Percentiles rank a stretch among this genome's conserved stretches.
phyloP scores from a whole-genome alignment of 164 flowering plant genomes.

The Macadamia tetraphylla region DNA sequence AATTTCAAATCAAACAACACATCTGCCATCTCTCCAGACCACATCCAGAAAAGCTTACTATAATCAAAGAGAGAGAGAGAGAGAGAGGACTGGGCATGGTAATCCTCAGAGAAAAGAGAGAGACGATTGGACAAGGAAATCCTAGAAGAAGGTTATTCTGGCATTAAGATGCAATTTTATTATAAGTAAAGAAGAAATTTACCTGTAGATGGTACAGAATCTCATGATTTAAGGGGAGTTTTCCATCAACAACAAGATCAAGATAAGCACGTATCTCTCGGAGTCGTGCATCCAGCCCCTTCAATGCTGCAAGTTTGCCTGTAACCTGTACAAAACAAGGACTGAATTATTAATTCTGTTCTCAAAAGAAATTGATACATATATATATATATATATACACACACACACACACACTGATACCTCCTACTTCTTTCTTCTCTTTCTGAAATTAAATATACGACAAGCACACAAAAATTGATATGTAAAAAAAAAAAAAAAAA shows the following conservation, averaged over 20 bases:
- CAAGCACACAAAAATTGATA: background rate
- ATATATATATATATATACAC: no score
- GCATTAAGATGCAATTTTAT: no score
- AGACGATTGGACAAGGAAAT: background rate
- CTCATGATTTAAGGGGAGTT: slow-evolving; percentile 90
- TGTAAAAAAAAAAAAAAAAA: no score
- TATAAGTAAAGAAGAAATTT: background rate
- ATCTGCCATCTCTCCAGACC: no score
- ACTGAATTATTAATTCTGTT: no score
- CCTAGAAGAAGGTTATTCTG: no score
- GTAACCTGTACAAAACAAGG: slow-evolving; percentile 51
- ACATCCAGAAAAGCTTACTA: no score
- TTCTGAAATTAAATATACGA: background rate
- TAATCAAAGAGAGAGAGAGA: background rate
- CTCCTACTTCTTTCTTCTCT: background rate
- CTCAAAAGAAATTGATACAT: no score
- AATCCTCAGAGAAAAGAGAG: background rate
- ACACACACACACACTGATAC: no score
- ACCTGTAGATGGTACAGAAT: slow-evolving; percentile 93
- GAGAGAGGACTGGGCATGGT: no score
- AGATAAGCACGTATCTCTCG: slow-evolving; percentile 80
- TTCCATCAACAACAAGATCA: slow-evolving; percentile 80
- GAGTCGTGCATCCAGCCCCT: slow-evolving; percentile 87
- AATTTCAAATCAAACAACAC: no score
- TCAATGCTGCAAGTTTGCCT: slow-evolving; percentile 84